phyloP scores from a whole-genome alignment of 164 flowering plant genomes.

The Malania oleifera region DNA sequence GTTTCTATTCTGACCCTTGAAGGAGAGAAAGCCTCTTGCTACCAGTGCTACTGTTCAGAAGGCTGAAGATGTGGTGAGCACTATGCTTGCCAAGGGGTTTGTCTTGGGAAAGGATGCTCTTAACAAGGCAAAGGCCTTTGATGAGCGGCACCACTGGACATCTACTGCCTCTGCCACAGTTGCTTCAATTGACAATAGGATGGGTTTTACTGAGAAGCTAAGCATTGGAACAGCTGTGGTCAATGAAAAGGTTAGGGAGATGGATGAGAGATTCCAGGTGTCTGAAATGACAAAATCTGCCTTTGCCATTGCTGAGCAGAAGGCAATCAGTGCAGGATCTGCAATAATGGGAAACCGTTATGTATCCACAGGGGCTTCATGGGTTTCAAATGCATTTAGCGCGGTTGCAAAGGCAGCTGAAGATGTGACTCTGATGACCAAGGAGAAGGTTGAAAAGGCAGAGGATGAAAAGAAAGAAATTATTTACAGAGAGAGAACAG shows the following conservation, averaged over 20 bases:
- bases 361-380: constrained; percentile 65
- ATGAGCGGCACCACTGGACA: constrained; percentile 51
- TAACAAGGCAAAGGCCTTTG: constrained; percentile 62
- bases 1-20: not conserved
- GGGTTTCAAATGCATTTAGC: constrained; percentile 56
- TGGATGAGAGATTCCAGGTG: constrained; percentile 60
- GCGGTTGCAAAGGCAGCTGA: constrained; percentile 67
- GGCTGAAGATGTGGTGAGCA: constrained; percentile 77
- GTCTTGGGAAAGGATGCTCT: constrained; percentile 79
- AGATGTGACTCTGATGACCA: constrained; percentile 57
- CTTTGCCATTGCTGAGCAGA: constrained; percentile 58
- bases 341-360: constrained; percentile 60
- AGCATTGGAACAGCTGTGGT: constrained; percentile 54
- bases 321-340: constrained; percentile 58
- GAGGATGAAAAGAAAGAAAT: constrained; percentile 62
- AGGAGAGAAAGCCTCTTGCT: constrained; percentile 16
- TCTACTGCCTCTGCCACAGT: constrained; percentile 70
- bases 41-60: constrained; percentile 38
- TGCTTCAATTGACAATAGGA: constrained; percentile 50
- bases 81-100: constrained; percentile 80
- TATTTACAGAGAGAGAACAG: constrained; percentile 36
- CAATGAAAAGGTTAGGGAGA: constrained; percentile 59
- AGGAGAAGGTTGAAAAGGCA: constrained; percentile 65
- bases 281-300: constrained; percentile 64
- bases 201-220: constrained; percentile 66